Percentiles rank a stretch among this genome's conserved stretches.
Conservation (phyloP, 352 stramenopile genomes). For the Pythium dissotocum region DNA sequence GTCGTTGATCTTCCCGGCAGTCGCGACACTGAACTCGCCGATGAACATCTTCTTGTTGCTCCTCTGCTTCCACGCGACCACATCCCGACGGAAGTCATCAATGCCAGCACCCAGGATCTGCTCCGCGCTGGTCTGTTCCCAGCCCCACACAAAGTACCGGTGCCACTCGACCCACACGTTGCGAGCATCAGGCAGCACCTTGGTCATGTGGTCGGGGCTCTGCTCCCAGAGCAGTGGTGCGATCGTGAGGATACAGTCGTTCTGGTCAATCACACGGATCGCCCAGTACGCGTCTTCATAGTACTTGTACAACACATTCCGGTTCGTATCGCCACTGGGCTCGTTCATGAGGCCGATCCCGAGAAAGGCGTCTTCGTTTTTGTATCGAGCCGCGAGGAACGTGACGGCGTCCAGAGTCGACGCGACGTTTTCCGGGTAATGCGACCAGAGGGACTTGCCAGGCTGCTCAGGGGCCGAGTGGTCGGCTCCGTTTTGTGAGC, state of each 20-base stretch:
- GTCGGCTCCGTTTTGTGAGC: conserved; percentile 69
- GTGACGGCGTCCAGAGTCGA: conserved; percentile 29
- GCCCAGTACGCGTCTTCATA: conserved; percentile 32
- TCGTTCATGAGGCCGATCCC: conserved; percentile 41
- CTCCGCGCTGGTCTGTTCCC: conserved; percentile 12
- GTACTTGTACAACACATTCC: conserved; percentile 31
- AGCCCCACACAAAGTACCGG: conserved; percentile 32
- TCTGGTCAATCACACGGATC: conserved; percentile 17
- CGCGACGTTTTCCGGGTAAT: conserved; percentile 25
- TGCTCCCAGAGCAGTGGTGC: conserved; percentile 27
- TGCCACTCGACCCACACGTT: conserved; percentile 39
- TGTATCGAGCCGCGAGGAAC: conserved; percentile 35
- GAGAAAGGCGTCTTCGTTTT: conserved; percentile 33
- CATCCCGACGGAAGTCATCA: conserved; percentile 15
- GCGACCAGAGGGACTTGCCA: conserved; percentile 16
- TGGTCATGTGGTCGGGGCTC: conserved; percentile 6
- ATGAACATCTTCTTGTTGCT: conserved; percentile 33
- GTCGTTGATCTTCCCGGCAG: conserved; percentile 14
- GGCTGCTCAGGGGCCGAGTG: conserved; percentile 43
- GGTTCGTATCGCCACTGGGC: conserved; percentile 20
- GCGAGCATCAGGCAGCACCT: conserved; percentile 2
- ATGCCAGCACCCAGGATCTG: conserved; percentile 14
- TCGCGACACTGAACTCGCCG: conserved; percentile 30
- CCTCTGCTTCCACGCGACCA: conserved; percentile 14
- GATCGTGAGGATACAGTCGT: conserved; percentile 32